Evolutionary conservation across 106 monocot genomes (phyloP).

Genomic region (Apostasia ramifera): DNA sequence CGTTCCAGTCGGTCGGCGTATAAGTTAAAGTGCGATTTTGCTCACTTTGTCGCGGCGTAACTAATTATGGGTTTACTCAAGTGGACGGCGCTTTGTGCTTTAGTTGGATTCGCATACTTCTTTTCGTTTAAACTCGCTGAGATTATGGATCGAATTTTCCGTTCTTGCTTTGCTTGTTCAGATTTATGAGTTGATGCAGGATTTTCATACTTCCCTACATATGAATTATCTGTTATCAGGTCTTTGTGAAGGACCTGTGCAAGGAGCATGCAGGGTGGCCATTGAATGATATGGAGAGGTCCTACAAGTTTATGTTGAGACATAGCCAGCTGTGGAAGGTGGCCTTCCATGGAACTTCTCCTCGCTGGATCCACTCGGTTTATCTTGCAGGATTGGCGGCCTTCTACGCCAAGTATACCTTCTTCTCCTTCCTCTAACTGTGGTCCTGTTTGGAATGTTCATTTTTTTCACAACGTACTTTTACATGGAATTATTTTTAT

Average conservation of each 20-base stretch:
- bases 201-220: not conserved
- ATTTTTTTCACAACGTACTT: too few relatives aligned
- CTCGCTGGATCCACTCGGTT: constrained; percentile 76
- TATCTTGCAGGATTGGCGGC: constrained; percentile 81
- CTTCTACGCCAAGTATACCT: constrained; percentile 84
- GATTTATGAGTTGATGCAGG: not conserved
- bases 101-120: too few relatives aligned
- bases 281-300: constrained; percentile 90
- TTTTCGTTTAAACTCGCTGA: too few relatives aligned
- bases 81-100: too few relatives aligned
- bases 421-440: not conserved
- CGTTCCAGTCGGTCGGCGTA: too few relatives aligned
- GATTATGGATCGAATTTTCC: too few relatives aligned
- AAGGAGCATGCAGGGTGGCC: constrained; percentile 83
- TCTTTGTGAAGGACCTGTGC: constrained; percentile 82
- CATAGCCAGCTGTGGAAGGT: constrained; percentile 89
- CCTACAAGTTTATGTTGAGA: constrained; percentile 97
- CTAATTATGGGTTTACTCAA: too few relatives aligned
- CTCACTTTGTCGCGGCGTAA: too few relatives aligned
- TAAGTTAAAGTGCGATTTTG: too few relatives aligned
- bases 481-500: too few relatives aligned
- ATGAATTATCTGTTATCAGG: constrained; percentile 23
- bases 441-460: not conserved
- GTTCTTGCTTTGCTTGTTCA: too few relatives aligned
- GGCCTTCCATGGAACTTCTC: constrained; percentile 81